Evolutionary conservation across 805 yeast species (phyloP), one percentile per base, ranked within the genome.

Genomic region (Metahyphopichia silvanorum): DNA sequence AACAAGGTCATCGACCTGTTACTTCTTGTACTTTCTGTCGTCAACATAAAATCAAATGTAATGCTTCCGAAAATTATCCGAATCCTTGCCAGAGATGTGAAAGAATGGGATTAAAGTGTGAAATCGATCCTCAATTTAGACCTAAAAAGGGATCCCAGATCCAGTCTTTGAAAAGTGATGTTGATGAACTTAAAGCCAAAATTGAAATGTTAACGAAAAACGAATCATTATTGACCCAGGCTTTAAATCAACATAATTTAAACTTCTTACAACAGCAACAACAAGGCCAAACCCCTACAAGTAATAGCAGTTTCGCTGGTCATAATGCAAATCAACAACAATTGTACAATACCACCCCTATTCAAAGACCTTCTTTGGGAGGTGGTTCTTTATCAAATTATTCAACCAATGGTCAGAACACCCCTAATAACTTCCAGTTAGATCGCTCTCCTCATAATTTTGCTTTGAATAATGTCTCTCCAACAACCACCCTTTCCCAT

Each of bases 21-120:
- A 86, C 95, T 0, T 83, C 95, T 3, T 89, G 97, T 53, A 86
- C 96, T 0, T 93, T 87, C 54, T 89, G 97, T 53, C 76, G 97
- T 32, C 96, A 89, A 53, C 96, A 88, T 56, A 89, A 89, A 58
- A 87, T 89, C 55, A 84, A 83, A 53, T 89, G 97, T 60, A 86
- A 89, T 53, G 97, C 97, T 1, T 75, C 86, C 3, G 89, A 83
- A 15, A 77, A 81, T 41, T 83, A 74, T 44, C 96, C 96, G 0
- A 65, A 68, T 5, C 84, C 96, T 0, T 89, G 97, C 55, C 74
- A 82, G 12, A 60, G 96, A 39, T 89, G 97, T 60, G 81, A 77
- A 33, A 71, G 83, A 50, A 82, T 85, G 85, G 81, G 78, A 2
- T 65, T 87, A 23, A 73, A 71, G 36, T 89, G 97, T 63, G 91